Evolutionary conservation across 2,329 filamentous ascomycete species (phyloP).

Genomic region (Claviceps maximensis): DNA sequence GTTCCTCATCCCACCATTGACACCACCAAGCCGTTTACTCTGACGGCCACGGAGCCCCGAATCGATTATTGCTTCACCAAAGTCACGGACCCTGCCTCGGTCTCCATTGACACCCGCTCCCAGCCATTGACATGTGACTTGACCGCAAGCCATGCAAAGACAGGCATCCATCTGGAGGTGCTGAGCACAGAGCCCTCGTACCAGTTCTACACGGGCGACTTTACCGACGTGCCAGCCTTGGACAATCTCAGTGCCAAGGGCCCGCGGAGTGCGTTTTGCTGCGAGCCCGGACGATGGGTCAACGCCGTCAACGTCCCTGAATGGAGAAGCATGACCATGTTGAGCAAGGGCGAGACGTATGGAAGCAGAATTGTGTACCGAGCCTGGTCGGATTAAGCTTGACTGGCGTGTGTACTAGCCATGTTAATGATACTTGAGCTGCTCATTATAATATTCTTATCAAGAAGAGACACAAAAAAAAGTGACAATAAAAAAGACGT

Average conservation of each 20-base stretch:
- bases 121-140: slow-evolving; percentile 53
- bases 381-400: slow-evolving; percentile 56
- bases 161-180: slow-evolving; percentile 71
- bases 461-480: neutral
- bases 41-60: slow-evolving; percentile 57
- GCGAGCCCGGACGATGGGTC: slow-evolving; percentile 83
- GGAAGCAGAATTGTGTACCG: slow-evolving; percentile 73
- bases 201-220: slow-evolving; percentile 90
- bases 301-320: slow-evolving; percentile 73
- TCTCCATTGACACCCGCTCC: slow-evolving; percentile 53
- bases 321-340: slow-evolving; percentile 64
- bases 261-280: slow-evolving; percentile 67
- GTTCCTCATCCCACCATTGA: slow-evolving; percentile 51
- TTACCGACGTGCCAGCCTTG: slow-evolving; percentile 61
- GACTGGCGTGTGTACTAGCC: neutral
- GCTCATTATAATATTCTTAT: neutral
- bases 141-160: slow-evolving; percentile 58
- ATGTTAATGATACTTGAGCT: neutral
- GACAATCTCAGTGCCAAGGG: slow-evolving; percentile 50
- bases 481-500: neutral
- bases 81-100: slow-evolving; percentile 44
- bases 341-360: slow-evolving; percentile 77
- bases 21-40: slow-evolving; percentile 53
- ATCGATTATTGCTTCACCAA: slow-evolving; percentile 88
- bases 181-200: slow-evolving; percentile 88